Percentiles rank a stretch among this genome's conserved stretches.
Evolutionary conservation across 495 filamentous ascomycete species (phyloP).

Genomic region (Talaromyces proteolyticus): DNA sequence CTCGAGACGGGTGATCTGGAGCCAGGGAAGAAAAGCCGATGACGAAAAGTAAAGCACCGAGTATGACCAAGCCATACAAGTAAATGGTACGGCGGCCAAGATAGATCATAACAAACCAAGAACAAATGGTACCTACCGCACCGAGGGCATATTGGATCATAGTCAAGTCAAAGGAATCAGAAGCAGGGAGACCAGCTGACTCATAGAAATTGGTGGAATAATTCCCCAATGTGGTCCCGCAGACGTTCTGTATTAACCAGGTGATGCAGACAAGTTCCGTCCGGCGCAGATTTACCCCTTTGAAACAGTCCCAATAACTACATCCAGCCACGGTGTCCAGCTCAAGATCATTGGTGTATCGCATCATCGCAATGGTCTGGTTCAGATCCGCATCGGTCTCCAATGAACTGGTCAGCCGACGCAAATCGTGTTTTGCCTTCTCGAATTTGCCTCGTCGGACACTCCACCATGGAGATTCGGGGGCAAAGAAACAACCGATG

Average conservation of each 20-base stretch:
- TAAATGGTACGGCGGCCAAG: conserved; percentile 65
- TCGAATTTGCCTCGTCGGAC: conserved; percentile 56
- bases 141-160: conserved; percentile 62
- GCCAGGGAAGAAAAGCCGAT: conserved; percentile 49
- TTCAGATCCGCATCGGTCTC: conserved; percentile 54
- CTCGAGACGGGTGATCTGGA: conserved; percentile 20
- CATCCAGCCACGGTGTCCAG: conserved; percentile 51
- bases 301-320: conserved; percentile 64
- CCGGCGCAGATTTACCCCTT: conserved; percentile 59
- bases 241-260: conserved; percentile 69
- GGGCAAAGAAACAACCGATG: conserved; percentile 55
- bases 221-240: conserved; percentile 63
- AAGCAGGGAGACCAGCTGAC: conserved; percentile 53
- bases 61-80: conserved; percentile 52
- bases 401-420: conserved; percentile 47
- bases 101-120: conserved; percentile 58
- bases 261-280: conserved; percentile 65
- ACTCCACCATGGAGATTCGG: conserved; percentile 72
- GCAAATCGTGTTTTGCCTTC: conserved; percentile 53
- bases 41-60: conserved; percentile 53
- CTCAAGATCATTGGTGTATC: conserved; percentile 63
- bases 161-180: conserved; percentile 56
- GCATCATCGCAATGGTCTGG: conserved; percentile 68
- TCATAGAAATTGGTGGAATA: conserved; percentile 67
- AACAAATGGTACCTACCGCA: conserved; percentile 55